phyloP scores from a whole-genome alignment of 768 basidiomycete species.

The Dioszegia aurantiaca region DNA sequence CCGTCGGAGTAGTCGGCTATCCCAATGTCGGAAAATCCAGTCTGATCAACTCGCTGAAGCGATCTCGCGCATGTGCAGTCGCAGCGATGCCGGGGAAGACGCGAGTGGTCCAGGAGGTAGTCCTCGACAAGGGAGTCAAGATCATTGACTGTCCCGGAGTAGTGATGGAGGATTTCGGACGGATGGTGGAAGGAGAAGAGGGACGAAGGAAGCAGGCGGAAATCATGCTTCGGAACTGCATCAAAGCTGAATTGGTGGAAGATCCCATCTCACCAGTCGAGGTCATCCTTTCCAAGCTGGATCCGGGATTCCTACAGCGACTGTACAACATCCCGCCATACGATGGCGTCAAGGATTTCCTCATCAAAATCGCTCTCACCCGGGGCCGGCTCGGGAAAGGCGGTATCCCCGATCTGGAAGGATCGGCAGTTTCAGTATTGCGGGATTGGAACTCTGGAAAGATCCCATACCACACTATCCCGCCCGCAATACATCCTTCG shows the following conservation, averaged over 20 bases:
- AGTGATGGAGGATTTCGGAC: conserved; percentile 81
- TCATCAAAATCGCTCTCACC: conserved; percentile 82
- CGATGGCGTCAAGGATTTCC: conserved; percentile 69
- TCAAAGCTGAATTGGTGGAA: conserved; percentile 84
- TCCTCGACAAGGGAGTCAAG: conserved; percentile 85
- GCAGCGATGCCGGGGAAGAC: conserved; percentile 95
- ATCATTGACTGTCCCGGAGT: conserved; percentile 96
- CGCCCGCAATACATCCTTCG: conserved; percentile 75
- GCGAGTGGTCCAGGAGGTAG: conserved; percentile 82
- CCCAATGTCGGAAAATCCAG: conserved; percentile 54
- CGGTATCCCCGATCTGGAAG: conserved; percentile 81
- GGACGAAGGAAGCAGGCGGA: conserved; percentile 57
- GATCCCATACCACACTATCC: conserved; percentile 80
- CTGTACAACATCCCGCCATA: conserved; percentile 82
- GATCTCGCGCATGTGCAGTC: conserved; percentile 65
- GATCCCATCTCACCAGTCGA: conserved; percentile 91
- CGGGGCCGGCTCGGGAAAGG: conserved; percentile 86
- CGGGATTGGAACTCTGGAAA: conserved; percentile 96
- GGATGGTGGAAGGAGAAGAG: conserved; percentile 48
- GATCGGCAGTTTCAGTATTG: conserved; percentile 76
- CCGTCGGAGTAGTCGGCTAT: conserved; percentile 53
- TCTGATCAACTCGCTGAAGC: conserved; percentile 53
- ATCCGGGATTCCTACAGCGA: conserved; percentile 67
- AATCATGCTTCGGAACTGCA: conserved; percentile 77
- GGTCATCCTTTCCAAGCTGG: conserved; percentile 74